Conservation (phyloP, 495 filamentous ascomycete species). For the Extremus antarcticus region DNA sequence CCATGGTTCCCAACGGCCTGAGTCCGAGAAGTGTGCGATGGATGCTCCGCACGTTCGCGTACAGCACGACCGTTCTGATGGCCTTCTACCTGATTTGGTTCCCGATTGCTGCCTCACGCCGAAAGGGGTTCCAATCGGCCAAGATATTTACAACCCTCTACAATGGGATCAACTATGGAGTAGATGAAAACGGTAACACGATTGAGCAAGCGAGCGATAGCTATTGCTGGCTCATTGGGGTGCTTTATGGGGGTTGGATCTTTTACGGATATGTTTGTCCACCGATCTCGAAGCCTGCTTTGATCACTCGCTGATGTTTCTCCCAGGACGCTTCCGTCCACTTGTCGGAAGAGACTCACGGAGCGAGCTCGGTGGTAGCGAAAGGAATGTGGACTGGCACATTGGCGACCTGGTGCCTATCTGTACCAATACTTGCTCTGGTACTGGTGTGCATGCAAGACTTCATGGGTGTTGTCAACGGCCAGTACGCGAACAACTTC, state of each 20-base stretch:
- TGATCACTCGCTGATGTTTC: too few relatives aligned
- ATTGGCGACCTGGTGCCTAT: conserved; percentile 25
- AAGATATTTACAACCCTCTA: conserved; percentile 8
- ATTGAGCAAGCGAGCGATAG: conserved; percentile 1
- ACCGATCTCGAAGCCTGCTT: too few relatives aligned
- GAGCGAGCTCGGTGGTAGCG: conserved; percentile 20
- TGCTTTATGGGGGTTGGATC: conserved; percentile 5
- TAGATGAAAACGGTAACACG: neutral
- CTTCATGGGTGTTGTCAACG: conserved; percentile 23
- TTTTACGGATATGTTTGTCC: conserved; percentile 1
- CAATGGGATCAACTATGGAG: conserved; percentile 7
- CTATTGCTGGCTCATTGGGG: conserved; percentile 1
- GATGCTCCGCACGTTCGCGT: conserved; percentile 4
- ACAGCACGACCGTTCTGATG: conserved; percentile 4
- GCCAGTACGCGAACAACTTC: conserved; percentile 26
- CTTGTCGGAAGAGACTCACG: conserved; percentile 19
- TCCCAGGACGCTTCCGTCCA: conserved; percentile 19
- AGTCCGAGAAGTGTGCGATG: conserved; percentile 14
- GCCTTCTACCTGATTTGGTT: conserved; percentile 10
- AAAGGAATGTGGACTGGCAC: conserved; percentile 30
- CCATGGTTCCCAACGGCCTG: conserved; percentile 27
- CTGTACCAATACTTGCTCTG: conserved; percentile 27
- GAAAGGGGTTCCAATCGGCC: conserved; percentile 1
- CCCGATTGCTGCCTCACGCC: neutral
- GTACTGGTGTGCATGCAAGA: conserved; percentile 25